Percentiles rank a stretch among this genome's conserved stretches.
phyloP scores from a whole-genome alignment of 495 filamentous ascomycete genomes.

The Chlorociboria aeruginascens region DNA sequence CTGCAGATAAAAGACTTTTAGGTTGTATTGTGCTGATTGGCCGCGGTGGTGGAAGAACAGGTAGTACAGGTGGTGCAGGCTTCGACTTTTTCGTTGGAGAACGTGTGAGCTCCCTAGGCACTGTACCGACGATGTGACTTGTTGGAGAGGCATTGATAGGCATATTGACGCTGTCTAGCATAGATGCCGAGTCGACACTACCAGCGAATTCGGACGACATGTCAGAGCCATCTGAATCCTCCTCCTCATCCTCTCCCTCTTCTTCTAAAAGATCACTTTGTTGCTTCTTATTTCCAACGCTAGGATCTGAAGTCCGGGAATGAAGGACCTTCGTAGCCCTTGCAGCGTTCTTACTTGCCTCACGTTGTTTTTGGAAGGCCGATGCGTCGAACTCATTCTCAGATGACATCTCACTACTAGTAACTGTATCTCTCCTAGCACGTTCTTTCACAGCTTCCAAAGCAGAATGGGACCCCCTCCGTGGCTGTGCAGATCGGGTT shows the following conservation, averaged over 20 bases:
- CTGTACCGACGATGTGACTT: slow-evolving; percentile 38
- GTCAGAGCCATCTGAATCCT: slow-evolving; percentile 45
- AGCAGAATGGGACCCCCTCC: slow-evolving; percentile 66
- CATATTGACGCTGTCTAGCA: slow-evolving; percentile 36
- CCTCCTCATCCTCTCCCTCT: slow-evolving; percentile 27
- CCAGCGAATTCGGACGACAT: slow-evolving; percentile 38
- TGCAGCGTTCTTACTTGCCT: slow-evolving; percentile 24
- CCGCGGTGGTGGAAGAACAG: slow-evolving; percentile 81
- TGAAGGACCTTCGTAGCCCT: slow-evolving; percentile 30
- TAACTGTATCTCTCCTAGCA: slow-evolving; percentile 71
- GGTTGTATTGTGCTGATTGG: slow-evolving; percentile 79
- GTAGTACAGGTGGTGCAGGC: slow-evolving; percentile 44
- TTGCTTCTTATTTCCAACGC: slow-evolving; percentile 28
- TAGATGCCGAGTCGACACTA: slow-evolving; percentile 42
- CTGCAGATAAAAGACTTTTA: slow-evolving; percentile 53
- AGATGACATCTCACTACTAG: slow-evolving; percentile 85
- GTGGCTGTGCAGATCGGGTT: slow-evolving; percentile 7
- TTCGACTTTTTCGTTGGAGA: slow-evolving; percentile 49
- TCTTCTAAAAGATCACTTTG: slow-evolving; percentile 44
- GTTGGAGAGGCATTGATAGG: slow-evolving; percentile 33
- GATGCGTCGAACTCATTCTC: slow-evolving; percentile 74
- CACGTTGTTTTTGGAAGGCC: slow-evolving; percentile 41
- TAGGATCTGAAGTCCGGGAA: slow-evolving; percentile 13
- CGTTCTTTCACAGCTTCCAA: slow-evolving; percentile 64
- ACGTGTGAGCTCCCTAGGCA: slow-evolving; percentile 39